phyloP scores from a whole-genome alignment of 441 rosid species.

The Euphorbia schlechtendalii region DNA sequence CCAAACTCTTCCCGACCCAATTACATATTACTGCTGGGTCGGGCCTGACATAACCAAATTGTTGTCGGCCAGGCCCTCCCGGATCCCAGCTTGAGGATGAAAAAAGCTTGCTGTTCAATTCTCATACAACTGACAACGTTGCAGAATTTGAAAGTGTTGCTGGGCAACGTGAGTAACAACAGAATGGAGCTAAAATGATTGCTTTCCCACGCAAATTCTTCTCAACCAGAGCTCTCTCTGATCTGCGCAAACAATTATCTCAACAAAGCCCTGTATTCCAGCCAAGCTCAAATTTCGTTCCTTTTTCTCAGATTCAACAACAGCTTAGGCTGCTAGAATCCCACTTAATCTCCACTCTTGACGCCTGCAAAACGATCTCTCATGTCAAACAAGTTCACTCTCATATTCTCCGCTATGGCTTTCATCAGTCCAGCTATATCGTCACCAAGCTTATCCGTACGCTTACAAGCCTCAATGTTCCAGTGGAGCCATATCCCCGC shows the following conservation, averaged over 20 bases:
- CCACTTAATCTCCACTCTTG: constrained; percentile 42
- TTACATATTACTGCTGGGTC: too few relatives aligned
- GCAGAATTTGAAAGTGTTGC: too few relatives aligned
- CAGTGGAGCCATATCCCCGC: constrained; percentile 48
- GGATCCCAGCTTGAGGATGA: too few relatives aligned
- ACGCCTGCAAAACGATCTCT: constrained; percentile 32
- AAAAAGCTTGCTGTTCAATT: too few relatives aligned
- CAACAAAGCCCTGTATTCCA: constrained; percentile 13
- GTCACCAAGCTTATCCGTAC: constrained; percentile 63
- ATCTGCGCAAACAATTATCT: constrained; percentile 22
- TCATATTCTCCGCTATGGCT: constrained; percentile 35
- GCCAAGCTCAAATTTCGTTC: constrained; percentile 16
- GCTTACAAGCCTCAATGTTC: constrained; percentile 41
- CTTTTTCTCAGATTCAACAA: constrained; percentile 25
- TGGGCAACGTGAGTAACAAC: too few relatives aligned
- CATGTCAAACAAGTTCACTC: constrained; percentile 60
- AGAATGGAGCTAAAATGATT: constrained; percentile 25
- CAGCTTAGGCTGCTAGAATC: constrained; percentile 25
- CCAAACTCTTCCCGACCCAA: too few relatives aligned
- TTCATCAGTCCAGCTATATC: constrained; percentile 52
- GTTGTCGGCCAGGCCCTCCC: too few relatives aligned
- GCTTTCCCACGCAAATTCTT: constrained; percentile 26
- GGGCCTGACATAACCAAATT: too few relatives aligned
- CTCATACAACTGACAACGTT: too few relatives aligned
- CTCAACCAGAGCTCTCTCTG: constrained; percentile 8